Evolutionary conservation across 1,139 yeast genomes (phyloP), one percentile per base, ranked within the genome.

Genomic region (Blastobotrys illinoisensis): DNA sequence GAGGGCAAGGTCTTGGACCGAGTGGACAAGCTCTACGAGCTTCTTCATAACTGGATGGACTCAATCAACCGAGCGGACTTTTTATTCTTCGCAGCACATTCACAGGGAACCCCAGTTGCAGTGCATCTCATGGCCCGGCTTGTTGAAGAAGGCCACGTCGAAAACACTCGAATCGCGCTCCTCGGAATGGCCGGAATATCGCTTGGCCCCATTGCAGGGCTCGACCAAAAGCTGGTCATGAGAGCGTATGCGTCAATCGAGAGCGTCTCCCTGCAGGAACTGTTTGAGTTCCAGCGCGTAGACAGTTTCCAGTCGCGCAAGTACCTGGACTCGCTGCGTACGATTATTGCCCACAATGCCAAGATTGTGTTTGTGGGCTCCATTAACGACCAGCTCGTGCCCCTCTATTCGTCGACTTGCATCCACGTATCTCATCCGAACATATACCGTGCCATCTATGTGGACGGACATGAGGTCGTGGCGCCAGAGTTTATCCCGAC

Each of bases 161-260:
- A 74, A 7, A 61, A 71, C 23, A 68, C 63, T 56, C 62, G 63
- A 49, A 77, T 90, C 19, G 90, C 95, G 0, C 74, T 93, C 21
- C 72, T 93, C 51, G 95, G 93, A 1, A 93, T 93, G 98, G 98
- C 98, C 0, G 98, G 98, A 1, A 82, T 90, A 24, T 89, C 90
- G 62, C 82, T 88, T 65, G 99, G 99, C 0, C 99, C 98, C 1
- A 88, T 88, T 65, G 88, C 83, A 62, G 98, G 97, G 0, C 81
- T 82, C 59, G 97, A 93, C 67, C 90, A 88, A 67, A 83, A 85
- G 6, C 74, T 90, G 47, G 81, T 90, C 61, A 85, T 91, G 74
- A 80, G 90, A 60, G 97, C 97, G 0, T 89, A 89, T 64, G 85
- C 96, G 1, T 85, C 96, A 0, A 86, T 93, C 54, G 99, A 93